Evolutionary conservation across 805 yeast species (phyloP).

Genomic region (Candida dajiaensis): DNA sequence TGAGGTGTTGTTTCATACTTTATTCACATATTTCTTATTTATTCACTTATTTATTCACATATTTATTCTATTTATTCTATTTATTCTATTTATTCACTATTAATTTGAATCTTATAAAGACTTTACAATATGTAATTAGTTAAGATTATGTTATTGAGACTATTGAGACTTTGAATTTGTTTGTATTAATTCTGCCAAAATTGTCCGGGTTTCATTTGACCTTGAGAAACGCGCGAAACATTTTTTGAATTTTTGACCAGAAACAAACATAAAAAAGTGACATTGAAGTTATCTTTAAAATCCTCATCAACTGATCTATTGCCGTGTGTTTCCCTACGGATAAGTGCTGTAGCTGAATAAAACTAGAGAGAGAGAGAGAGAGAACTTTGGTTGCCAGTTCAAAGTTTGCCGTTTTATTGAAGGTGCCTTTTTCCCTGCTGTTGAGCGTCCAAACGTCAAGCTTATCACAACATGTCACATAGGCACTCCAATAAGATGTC

Average conservation of each 20-base stretch:
- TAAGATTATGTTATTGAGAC: too few species aligned
- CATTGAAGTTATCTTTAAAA: too few species aligned
- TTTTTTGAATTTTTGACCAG: background rate
- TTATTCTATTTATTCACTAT: constrained; percentile 5
- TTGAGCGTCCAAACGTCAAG: background rate
- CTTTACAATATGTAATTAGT: too few species aligned
- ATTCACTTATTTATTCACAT: constrained; percentile 1
- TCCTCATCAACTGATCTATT: background rate
- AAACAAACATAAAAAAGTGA: too few species aligned
- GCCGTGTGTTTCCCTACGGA: background rate
- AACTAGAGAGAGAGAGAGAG: too few species aligned
- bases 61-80: constrained; percentile 11
- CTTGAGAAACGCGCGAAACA: background rate
- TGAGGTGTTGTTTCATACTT: too few species aligned
- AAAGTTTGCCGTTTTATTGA: background rate
- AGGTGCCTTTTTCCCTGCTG: background rate
- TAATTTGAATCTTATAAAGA: too few species aligned
- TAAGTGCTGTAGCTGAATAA: background rate
- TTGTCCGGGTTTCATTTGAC: background rate
- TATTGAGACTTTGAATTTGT: too few species aligned
- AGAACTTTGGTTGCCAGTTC: background rate
- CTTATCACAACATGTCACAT: background rate
- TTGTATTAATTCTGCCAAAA: background rate
- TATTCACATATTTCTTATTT: background rate
- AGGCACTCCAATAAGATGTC: constrained; percentile 1